Evolutionary conservation across 306 rosid species (phyloP).

Genomic region (Citrullus amarus): DNA sequence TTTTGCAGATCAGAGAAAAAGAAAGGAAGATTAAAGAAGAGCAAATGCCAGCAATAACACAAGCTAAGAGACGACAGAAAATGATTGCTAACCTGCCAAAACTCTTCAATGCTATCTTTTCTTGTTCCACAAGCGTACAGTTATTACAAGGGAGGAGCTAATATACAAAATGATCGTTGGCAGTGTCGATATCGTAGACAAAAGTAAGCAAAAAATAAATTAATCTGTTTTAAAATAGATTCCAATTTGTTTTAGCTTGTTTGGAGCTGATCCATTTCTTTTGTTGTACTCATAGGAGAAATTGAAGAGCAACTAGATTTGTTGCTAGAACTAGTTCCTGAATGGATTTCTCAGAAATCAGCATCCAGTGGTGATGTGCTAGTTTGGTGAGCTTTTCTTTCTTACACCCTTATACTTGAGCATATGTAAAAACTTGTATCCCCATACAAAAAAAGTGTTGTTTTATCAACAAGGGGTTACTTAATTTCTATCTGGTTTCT

Average conservation of each 20-base stretch:
- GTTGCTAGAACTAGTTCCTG: conserved; percentile 59
- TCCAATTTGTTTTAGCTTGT: not conserved
- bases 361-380: conserved; percentile 48
- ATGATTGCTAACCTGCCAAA: conserved; percentile 60
- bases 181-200: conserved; percentile 38
- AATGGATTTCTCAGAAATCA: conserved; percentile 69
- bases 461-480: not conserved
- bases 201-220: conserved; percentile 34
- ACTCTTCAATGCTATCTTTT: conserved; percentile 63
- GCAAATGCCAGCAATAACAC: conserved; percentile 51
- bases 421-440: not conserved
- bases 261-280: conserved; percentile 12
- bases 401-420: not conserved
- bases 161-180: conserved; percentile 44
- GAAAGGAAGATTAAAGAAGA: conserved; percentile 59
- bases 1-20: conserved; percentile 61
- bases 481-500: not conserved
- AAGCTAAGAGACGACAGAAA: conserved; percentile 57
- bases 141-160: conserved; percentile 63
- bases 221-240: not conserved
- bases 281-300: conserved; percentile 37
- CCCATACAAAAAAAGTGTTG: not conserved
- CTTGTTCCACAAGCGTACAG: conserved; percentile 42
- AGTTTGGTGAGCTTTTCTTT: conserved; percentile 34
- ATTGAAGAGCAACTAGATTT: conserved; percentile 58